phyloP scores from a whole-genome alignment of 306 rosid genomes.

The Prunus armeniaca region DNA sequence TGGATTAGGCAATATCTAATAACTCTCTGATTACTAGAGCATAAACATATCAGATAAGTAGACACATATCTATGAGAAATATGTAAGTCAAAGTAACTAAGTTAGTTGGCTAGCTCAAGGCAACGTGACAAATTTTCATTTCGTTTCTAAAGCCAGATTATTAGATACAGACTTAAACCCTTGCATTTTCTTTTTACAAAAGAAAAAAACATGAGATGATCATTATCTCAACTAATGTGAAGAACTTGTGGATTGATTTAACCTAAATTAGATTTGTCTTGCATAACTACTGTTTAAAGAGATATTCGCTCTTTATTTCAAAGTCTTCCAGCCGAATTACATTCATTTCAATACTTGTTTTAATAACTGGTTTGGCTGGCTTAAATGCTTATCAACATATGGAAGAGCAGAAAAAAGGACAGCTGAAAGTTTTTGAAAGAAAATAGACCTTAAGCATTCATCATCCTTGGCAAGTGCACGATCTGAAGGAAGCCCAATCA shows the following conservation, averaged over 20 bases:
- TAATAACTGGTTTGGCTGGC: not conserved
- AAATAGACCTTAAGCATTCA: constrained; percentile 78
- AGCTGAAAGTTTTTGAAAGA: constrained; percentile 23
- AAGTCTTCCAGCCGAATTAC: not conserved
- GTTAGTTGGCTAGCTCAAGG: not conserved
- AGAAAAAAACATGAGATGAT: not conserved
- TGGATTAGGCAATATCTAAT: too few relatives aligned
- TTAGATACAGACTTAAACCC: not conserved
- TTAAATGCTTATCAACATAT: not conserved
- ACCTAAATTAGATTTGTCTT: not conserved
- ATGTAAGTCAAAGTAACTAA: not conserved
- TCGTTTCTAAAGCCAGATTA: not conserved
- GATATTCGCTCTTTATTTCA: not conserved
- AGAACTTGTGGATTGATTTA: not conserved
- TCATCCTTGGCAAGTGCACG: constrained; percentile 81
- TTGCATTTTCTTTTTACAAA: not conserved
- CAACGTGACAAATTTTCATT: not conserved
- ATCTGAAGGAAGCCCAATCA: constrained; percentile 96
- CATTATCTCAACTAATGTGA: not conserved
- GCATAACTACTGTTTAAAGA: not conserved
- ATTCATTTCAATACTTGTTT: not conserved
- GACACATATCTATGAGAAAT: not conserved
- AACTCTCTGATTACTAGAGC: too few relatives aligned
- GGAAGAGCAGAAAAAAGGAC: constrained; percentile 6
- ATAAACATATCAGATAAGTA: too few relatives aligned